Evolutionary conservation across 2,329 filamentous ascomycete genomes (phyloP).

Genomic region (Neofusicoccum laricinum): DNA sequence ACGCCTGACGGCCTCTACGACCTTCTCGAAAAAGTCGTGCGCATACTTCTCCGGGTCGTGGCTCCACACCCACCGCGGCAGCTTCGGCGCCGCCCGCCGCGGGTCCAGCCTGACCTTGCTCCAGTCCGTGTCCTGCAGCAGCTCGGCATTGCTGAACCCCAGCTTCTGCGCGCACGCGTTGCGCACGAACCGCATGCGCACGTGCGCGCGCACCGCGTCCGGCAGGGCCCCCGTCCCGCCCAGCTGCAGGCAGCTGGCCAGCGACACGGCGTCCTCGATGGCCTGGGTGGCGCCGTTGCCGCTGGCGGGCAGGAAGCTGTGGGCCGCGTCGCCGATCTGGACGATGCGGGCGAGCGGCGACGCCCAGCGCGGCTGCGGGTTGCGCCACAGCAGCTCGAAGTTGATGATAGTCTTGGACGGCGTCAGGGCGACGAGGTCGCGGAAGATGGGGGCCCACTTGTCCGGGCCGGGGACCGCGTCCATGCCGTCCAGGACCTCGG

Average conservation of each 20-base stretch:
- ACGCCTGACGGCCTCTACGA: slow-evolving; percentile 40
- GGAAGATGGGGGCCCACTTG: slow-evolving; percentile 47
- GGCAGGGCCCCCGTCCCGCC: slow-evolving; percentile 42
- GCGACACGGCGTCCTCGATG: slow-evolving; percentile 46
- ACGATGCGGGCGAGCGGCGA: slow-evolving; percentile 43
- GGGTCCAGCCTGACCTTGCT: slow-evolving; percentile 47
- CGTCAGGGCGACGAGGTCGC: slow-evolving; percentile 43
- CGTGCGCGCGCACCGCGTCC: slow-evolving; percentile 39
- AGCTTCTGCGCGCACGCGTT: slow-evolving; percentile 50
- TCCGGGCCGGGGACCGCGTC: slow-evolving; percentile 42
- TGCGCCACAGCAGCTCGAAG: slow-evolving; percentile 48
- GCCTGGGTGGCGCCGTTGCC: slow-evolving; percentile 48
- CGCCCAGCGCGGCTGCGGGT: slow-evolving; percentile 45
- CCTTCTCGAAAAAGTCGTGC: slow-evolving; percentile 43
- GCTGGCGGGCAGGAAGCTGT: slow-evolving; percentile 45
- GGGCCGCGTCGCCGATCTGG: slow-evolving; percentile 45
- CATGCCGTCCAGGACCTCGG: slow-evolving; percentile 46
- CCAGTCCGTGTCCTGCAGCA: slow-evolving; percentile 49
- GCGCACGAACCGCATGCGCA: slow-evolving; percentile 46
- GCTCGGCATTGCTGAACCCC: slow-evolving; percentile 46
- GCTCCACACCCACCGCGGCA: slow-evolving; percentile 46
- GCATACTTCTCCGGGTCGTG: slow-evolving; percentile 47
- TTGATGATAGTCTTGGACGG: slow-evolving; percentile 48
- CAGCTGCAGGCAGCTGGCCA: slow-evolving; percentile 47
- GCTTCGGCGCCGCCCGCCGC: slow-evolving; percentile 42